Conservation (phyloP, 208 protist species). For the Leishmania arabica region DNA sequence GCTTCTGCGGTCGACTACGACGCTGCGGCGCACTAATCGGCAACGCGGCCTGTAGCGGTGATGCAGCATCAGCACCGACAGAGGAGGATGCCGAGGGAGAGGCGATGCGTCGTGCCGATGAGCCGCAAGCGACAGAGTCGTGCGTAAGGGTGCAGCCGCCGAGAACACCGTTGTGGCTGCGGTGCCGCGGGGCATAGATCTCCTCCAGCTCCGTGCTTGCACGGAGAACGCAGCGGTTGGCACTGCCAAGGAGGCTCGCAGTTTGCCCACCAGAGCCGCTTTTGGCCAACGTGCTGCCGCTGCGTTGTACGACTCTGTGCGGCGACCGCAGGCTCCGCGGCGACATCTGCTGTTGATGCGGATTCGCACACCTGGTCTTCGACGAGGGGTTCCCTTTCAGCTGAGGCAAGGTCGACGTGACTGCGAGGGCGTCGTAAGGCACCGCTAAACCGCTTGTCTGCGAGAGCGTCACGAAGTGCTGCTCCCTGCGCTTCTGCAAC, state of each 20-base stretch:
- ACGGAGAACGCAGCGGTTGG: not conserved
- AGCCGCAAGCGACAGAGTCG: not conserved
- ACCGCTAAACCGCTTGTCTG: not conserved
- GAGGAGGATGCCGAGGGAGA: not conserved
- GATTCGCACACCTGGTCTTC: not conserved
- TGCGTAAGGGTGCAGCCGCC: not conserved
- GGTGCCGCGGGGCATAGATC: not conserved
- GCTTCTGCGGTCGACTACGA: not conserved
- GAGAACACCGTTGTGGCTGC: not conserved
- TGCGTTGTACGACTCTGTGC: not conserved
- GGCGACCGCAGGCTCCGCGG: conserved; percentile 9
- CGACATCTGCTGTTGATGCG: not conserved
- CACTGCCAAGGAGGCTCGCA: not conserved
- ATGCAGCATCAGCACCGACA: not conserved
- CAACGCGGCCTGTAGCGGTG: not conserved
- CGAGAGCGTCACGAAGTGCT: conserved; percentile 11
- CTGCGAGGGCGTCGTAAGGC: conserved; percentile 2
- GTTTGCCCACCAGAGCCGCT: conserved; percentile 3
- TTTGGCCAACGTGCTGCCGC: not conserved
- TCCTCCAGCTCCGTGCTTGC: not conserved
- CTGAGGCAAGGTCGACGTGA: not conserved
- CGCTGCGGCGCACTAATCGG: not conserved
- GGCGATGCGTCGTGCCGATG: not conserved
- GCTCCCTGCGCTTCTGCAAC: conserved; percentile 15
- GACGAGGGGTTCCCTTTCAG: not conserved